Evolutionary conservation across 208 protist genomes (phyloP), one percentile per base, ranked within the genome.

Genomic region (Crithidia thermophila): DNA sequence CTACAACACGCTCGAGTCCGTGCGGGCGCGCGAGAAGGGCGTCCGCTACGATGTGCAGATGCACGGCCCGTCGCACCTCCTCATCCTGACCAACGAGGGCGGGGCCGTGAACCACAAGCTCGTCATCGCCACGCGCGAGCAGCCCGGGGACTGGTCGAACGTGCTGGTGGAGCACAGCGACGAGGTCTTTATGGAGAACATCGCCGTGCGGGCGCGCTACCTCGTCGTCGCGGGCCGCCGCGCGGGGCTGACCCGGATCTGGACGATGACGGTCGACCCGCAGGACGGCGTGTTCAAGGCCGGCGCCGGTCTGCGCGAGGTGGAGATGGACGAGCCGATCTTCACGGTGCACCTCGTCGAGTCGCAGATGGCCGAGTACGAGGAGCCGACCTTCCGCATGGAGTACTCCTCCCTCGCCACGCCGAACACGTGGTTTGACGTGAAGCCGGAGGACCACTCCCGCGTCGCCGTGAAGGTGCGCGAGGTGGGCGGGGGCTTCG

Each of bases 361-460:
- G 40, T 77, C 63, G 36, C 86, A 94, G 30, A 94, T 92, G 77
- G 45, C 82, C 20, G 79, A 77, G 71, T 97, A 92, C 76, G 77
- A 90, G 37, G 77, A 79, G 20, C 36, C 62, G 25, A 82, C 73
- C 5, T 83, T 93, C 61, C 91, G 91, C 66, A 74, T 97, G 55
- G 64, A 47, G 39, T 97, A 97, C 77, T 90, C 84, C 42, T 93
- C 87, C 42, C 76, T 94, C 62, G 82, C 86, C 34, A 94, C 87
- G 9, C 91, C 91, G 16, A 79, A 76, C 51, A 93, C 85, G 31
- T 94, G 87, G 82, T 77, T 83, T 42, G 85, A 94, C 64, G 75
- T 93, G 37, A 65, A 66, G 52, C 76, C 77, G 10, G 33, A 49
- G 33, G 67, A 72, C 62, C 68, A 77, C 67, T 69, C 71, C n/a